Percentiles rank a stretch among this genome's conserved stretches.
phyloP scores from a whole-genome alignment of 2,329 filamentous ascomycete genomes.

The Dactylellina leptospora region DNA sequence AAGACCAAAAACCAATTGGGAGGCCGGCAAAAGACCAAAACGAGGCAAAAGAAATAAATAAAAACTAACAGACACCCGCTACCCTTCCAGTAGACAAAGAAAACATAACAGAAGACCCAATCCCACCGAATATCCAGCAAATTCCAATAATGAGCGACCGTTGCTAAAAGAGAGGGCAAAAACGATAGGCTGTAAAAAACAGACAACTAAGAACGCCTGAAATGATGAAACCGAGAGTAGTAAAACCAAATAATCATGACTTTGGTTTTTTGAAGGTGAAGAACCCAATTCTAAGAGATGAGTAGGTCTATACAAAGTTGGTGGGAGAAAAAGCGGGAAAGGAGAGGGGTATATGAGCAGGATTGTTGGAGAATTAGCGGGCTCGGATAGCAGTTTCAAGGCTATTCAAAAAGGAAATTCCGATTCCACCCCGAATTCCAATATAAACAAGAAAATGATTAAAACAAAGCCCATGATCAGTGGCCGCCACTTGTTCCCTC shows the following conservation, averaged over 20 bases:
- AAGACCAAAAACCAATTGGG: conserved; percentile 24
- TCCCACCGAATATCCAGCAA: conserved; percentile 27
- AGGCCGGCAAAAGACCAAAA: conserved; percentile 13
- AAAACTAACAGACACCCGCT: conserved; percentile 49
- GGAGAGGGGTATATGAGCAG: conserved; percentile 11
- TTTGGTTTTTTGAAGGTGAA: conserved; percentile 18
- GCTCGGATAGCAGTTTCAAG: background rate
- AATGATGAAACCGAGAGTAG: conserved; percentile 25
- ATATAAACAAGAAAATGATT: background rate
- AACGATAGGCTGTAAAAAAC: conserved; percentile 21
- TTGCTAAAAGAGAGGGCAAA: conserved; percentile 19
- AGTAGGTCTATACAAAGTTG: conserved; percentile 48
- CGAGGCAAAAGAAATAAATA: background rate
- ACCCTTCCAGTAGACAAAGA: conserved; percentile 39
- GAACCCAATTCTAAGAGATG: conserved; percentile 36
- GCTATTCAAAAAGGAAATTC: background rate
- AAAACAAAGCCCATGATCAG: conserved; percentile 4
- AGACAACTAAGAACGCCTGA: conserved; percentile 29
- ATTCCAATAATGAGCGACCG: conserved; percentile 27
- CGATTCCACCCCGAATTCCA: conserved; percentile 1
- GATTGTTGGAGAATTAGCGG: conserved; percentile 25
- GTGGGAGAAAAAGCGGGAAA: conserved; percentile 5
- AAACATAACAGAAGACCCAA: conserved; percentile 30
- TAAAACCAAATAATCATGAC: conserved; percentile 42
- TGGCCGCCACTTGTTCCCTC: conserved; percentile 25